Evolutionary conservation across 179 eudicot genomes (phyloP), one percentile per base, ranked within the genome.

Genomic region (Beta macrorhiza): DNA sequence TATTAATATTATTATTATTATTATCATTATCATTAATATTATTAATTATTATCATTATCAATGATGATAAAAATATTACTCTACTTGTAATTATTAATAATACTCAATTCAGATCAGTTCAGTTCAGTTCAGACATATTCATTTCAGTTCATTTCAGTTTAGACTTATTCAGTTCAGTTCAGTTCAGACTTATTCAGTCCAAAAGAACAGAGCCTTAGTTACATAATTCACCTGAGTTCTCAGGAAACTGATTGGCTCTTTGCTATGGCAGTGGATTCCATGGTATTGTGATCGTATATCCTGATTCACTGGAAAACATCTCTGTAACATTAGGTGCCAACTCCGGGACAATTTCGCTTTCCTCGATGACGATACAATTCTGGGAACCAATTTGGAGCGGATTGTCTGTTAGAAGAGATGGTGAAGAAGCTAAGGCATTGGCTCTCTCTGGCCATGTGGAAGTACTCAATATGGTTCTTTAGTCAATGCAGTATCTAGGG

Each of bases 401-500:
- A 71, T 88, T 91, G 71, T 68, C 85, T 65, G 91, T 87, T 55
- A 72, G 79, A 22, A 85, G 73, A 81, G 84, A 77, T 70, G 88
- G 79, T 78, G 90, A 80, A 72, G 76, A 78, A 69, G 78, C 79
- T 75, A 84, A 82, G 77, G 84, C 81, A 51, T 81, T 96, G 82
- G 84, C 80, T 17, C 75, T 96, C 71, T 82, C 84, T 16, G 99
- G 99, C 67, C 83, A 85, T 74, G 77, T 88, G 72, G 98, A 93
- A 89, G 92, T 83, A 25, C 25, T 25, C 25, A 25, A 25, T 25
- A 25, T 25, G 25, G 25, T 25, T 25, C 25, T 96, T 73, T 92
- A 89, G 89, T 90, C 91, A 45, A 87, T 96, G 82, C 92, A 93
- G 83, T 96, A 93, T 87, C 82, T 90, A n/a, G 99, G 99, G 99